These are phyloP conservation scores for Penicillium decumbens DNA, from an alignment of 2,329 filamentous ascomycete species.

Conservation along the genomic window DNA sequence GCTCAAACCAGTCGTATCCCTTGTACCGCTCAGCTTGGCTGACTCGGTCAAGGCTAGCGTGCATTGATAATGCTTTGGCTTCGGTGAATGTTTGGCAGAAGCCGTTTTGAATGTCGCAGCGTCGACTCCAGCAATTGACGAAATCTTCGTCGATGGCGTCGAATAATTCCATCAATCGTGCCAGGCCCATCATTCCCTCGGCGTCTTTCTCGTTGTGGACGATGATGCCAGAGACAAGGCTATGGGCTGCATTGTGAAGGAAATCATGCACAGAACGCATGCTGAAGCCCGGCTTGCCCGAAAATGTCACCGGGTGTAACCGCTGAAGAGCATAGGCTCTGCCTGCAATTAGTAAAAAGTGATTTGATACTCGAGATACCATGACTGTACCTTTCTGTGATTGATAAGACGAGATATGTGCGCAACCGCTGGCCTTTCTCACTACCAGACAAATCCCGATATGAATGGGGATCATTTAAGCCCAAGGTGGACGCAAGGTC, in stretches of 20 bases:
- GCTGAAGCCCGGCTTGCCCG: constrained; percentile 38
- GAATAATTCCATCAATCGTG: constrained; percentile 44
- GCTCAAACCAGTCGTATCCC: constrained; percentile 39
- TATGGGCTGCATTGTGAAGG: constrained; percentile 34
- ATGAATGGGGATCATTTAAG: constrained; percentile 39
- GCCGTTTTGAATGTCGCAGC: constrained; percentile 57
- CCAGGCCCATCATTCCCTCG: constrained; percentile 42
- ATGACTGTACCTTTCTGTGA: constrained; percentile 30
- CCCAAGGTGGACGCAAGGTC: constrained; percentile 42
- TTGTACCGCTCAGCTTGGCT: constrained; percentile 34
- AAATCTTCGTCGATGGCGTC: constrained; percentile 44
- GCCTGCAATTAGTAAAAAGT: neutral
- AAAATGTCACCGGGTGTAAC: constrained; percentile 42
- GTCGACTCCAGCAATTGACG: constrained; percentile 43
- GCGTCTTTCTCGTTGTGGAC: constrained; percentile 44
- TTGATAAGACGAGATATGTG: constrained; percentile 36
- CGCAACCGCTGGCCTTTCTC: constrained; percentile 39
- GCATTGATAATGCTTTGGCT: constrained; percentile 50
- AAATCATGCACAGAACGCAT: constrained; percentile 42
- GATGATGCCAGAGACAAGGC: constrained; percentile 39
- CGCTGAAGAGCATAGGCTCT: constrained; percentile 44
- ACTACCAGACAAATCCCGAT: constrained; percentile 34
- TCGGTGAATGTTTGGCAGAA: constrained; percentile 64
- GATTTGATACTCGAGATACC: neutral
- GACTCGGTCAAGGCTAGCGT: constrained; percentile 32